phyloP scores from a whole-genome alignment of 2,329 filamentous ascomycete species.

The Paracoccidioides brasiliensis region DNA sequence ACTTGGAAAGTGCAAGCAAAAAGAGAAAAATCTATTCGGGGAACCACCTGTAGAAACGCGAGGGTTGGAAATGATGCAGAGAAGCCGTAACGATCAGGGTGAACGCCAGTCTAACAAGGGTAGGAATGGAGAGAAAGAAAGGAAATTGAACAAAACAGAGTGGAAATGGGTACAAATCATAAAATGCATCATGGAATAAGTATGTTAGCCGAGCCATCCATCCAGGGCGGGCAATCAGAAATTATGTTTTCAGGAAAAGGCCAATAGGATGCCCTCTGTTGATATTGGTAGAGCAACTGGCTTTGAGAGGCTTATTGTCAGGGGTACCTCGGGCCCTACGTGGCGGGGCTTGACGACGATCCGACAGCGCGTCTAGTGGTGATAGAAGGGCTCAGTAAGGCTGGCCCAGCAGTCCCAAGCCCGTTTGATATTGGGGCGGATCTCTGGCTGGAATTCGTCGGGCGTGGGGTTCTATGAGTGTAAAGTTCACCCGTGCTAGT shows the following conservation, averaged over 20 bases:
- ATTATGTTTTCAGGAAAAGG: not conserved
- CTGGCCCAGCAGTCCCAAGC: not conserved
- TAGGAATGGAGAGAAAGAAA: not conserved
- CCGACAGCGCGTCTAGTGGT: not conserved
- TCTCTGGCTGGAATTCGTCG: not conserved
- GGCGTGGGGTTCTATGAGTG: not conserved
- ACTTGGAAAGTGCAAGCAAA: not conserved
- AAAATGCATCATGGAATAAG: not conserved
- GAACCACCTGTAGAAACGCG: not conserved
- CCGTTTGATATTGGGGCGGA: not conserved
- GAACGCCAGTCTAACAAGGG: not conserved
- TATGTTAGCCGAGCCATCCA: not conserved
- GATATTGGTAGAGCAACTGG: not conserved
- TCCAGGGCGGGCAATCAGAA: not conserved
- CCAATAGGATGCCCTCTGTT: not conserved
- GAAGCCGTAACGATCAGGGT: not conserved
- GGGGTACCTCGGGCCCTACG: not conserved
- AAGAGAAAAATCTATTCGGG: constrained; percentile 1
- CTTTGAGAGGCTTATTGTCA: not conserved
- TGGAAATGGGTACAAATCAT: not conserved
- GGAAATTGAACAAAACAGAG: not conserved
- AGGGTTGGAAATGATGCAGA: not conserved
- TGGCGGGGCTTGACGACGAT: not conserved
- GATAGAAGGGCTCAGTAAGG: not conserved
- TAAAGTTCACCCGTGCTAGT: not conserved